Evolutionary conservation across 2,329 filamentous ascomycete species (phyloP), one percentile per base, ranked within the genome.

Genomic region (Colletotrichum chlorophyti): DNA sequence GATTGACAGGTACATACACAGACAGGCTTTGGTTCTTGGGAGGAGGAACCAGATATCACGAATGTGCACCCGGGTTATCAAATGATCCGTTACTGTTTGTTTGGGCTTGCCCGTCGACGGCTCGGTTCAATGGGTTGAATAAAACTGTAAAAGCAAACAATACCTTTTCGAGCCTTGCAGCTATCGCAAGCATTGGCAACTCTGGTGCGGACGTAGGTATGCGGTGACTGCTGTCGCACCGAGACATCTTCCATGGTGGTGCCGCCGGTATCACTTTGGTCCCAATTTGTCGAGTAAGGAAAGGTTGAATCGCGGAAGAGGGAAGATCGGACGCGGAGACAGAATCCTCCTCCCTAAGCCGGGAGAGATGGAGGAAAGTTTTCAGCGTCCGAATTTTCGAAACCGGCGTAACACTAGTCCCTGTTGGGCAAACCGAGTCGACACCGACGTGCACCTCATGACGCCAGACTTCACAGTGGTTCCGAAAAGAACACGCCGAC

Each of bases 131-230:
- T n/a, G n/a, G n/a, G n/a, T n/a, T n/a, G n/a, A n/a, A 54, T 34
- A 27, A 15, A 10, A 32, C 15, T 27, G n/a, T n/a, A n/a, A 71
- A 69, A 74, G 42, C n/a, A 23, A 15, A 37, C 7, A 12, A 23
- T 59, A 60, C 57, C 57, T 73, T 83, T 84, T 52, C 80, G 76
- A 10, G 76, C 73, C 64, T 84, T 84, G 72, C 81, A 84, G 3
- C 75, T 74, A 61, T 83, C 80, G 67, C 82, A 84, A 38, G 82
- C 82, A 60, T 83, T 83, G 54, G 79, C 72, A 38, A 83, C 77
- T 59, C 81, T 80, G 12, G 65, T 64, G 38, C 72, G 71, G 43
- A 68, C 46, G 34, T 60, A 60, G 8, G 31, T 38, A 21, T 49
- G 55, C 21, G 55, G 55, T 32, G 55, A 59, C 34, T 48, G 27